These are phyloP conservation scores for Fusarium drepaniforme DNA, from an alignment of 2,329 filamentous ascomycete genomes.

Conservation along the genomic window DNA sequence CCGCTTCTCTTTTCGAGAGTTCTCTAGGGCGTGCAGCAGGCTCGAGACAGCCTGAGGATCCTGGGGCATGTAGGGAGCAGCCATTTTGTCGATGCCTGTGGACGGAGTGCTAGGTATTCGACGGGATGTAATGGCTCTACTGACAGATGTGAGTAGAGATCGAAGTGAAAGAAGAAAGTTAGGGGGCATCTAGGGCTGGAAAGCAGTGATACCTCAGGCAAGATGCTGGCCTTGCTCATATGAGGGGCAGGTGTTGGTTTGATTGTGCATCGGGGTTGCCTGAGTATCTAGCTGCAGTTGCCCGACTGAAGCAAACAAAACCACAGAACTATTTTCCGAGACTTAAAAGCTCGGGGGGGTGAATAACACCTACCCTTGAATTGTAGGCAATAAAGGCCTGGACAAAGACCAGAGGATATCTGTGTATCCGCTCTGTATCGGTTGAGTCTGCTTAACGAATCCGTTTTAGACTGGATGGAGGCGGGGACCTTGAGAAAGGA, in stretches of 20 bases:
- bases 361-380: constrained; percentile 12
- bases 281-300: neutral
- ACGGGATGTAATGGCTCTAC: neutral
- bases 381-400: neutral
- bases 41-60: constrained; percentile 74
- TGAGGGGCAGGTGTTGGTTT: neutral
- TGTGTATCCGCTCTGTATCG: neutral
- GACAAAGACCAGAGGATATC: neutral
- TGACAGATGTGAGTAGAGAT: constrained; percentile 23
- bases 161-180: neutral
- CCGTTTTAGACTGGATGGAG: neutral
- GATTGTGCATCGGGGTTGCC: neutral
- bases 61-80: constrained; percentile 74
- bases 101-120: neutral
- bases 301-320: constrained; percentile 6
- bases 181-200: constrained; percentile 3
- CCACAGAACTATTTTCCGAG: neutral
- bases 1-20: constrained; percentile 64
- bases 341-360: neutral
- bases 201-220: neutral
- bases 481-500: neutral
- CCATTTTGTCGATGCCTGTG: constrained; percentile 37
- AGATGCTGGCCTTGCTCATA: constrained; percentile 12
- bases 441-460: neutral
- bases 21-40: constrained; percentile 75